These are phyloP conservation scores for Phytopythium delawarense DNA, from an alignment of 352 stramenopile species.

Conservation along the genomic window DNA sequence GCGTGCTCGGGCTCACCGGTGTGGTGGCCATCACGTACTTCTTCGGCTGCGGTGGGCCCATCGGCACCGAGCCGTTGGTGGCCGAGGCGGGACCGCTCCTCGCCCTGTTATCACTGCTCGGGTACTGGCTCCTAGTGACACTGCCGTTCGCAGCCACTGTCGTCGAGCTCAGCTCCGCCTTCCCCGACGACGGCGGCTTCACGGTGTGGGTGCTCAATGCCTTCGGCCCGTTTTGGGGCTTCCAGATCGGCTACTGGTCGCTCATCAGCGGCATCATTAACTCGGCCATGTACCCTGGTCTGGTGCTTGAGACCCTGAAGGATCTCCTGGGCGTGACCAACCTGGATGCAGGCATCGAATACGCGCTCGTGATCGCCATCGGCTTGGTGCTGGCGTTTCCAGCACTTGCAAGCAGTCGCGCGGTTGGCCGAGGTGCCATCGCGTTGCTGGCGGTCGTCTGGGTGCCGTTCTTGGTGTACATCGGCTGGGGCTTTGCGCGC, in stretches of 20 bases:
- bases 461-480: slow-evolving; percentile 75
- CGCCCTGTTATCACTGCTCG: slow-evolving; percentile 62
- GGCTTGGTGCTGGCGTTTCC: slow-evolving; percentile 22
- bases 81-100: slow-evolving; percentile 27
- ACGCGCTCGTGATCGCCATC: slow-evolving; percentile 21
- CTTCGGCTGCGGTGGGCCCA: slow-evolving; percentile 11
- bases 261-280: slow-evolving; percentile 66
- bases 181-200: slow-evolving; percentile 70
- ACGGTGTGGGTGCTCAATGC: slow-evolving; percentile 84
- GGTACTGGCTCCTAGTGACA: slow-evolving; percentile 81
- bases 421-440: slow-evolving; percentile 59
- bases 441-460: slow-evolving; percentile 67
- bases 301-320: slow-evolving; percentile 10
- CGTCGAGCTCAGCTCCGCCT: slow-evolving; percentile 79
- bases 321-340: neutral
- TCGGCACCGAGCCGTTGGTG: slow-evolving; percentile 20
- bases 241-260: slow-evolving; percentile 54
- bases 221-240: slow-evolving; percentile 76
- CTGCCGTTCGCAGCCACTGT: slow-evolving; percentile 85
- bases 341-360: slow-evolving; percentile 8
- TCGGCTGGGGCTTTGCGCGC: slow-evolving; percentile 15
- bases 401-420: slow-evolving; percentile 32
- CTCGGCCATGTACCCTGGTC: slow-evolving; percentile 55
- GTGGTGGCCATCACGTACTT: slow-evolving; percentile 24
- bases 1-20: slow-evolving; percentile 14